Base-by-base conservation (phyloP, 2,329 filamentous ascomycete genomes). In the Coniochaeta pulveracea region DNA sequence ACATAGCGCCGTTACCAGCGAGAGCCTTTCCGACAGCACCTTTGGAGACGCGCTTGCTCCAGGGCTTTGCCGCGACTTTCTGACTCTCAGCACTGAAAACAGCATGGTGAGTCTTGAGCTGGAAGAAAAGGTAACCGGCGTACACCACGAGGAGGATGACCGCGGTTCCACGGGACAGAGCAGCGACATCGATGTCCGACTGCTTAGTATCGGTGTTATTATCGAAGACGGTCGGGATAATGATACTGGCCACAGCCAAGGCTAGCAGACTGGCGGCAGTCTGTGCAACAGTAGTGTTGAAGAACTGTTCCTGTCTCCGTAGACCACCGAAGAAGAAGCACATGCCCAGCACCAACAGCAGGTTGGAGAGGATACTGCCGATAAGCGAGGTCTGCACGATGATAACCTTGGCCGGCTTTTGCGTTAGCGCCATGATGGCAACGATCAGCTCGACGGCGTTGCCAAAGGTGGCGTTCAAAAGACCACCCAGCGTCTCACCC, bases 331-430 rank as follows among this genome's bases (percentile, higher is more conserved):
- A 80, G 62, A 93, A 91, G 66, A 93, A 95, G 52, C 80, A 91
- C 76, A 88, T 93, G 36, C 85, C 88, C 64, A 94, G 64, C 33
- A 94, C 85, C 10, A 94, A 72, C 4, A 94, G 70, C 37, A 96
- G 57, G 52, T 95, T 95, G 26, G 86, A 94, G 15, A 95, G 64
- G 54, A 95, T 93, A 55, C 80, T 88, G 36, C 88, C 88, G 40
- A 95, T 84, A 18, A 96, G 66, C 0, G 88, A 95, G 0, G 88
- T 93, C 56, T 95, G 85, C 6, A 95, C 86, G 39, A 96, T 93
- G 21, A 80, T 62, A 16, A 93, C 73, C 55, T 93, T 73, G 33
- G 30, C 16, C 14, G 21, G 10, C 21, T 69, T 54, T 38, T 93
- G 71, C 18, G 71, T 60, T 29, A 95, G 60, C 1, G 88, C 88